These are phyloP conservation scores for Cryomyces minteri DNA, from an alignment of 495 filamentous ascomycete genomes.

Conservation along the genomic window DNA sequence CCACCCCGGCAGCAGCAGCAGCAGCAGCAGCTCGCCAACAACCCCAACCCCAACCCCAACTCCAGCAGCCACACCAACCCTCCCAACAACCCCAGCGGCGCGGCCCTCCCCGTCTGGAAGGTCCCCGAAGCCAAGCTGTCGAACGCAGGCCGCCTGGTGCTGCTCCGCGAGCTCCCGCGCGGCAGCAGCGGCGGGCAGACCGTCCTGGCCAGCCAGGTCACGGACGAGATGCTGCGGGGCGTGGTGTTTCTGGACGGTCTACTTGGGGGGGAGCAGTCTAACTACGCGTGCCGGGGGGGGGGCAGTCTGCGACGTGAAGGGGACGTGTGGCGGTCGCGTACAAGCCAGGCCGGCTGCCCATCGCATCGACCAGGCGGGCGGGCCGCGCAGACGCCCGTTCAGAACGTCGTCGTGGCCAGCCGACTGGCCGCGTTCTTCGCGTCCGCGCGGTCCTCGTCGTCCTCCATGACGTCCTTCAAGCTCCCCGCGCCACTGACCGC, in stretches of 20 bases:
- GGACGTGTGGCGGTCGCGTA: no score
- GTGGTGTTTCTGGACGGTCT: no score
- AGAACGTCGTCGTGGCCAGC: conserved; percentile 88
- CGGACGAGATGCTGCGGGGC: conserved; percentile 42
- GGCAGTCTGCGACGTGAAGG: no score
- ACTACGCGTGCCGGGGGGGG: no score
- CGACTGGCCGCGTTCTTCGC: conserved; percentile 87
- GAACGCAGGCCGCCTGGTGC: conserved; percentile 46
- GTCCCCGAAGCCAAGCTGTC: conserved; percentile 44
- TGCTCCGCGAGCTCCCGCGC: conserved; percentile 29
- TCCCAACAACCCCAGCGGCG: not conserved
- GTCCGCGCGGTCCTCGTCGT: conserved; percentile 87
- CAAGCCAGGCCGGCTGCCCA: no score
- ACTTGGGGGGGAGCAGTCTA: no score
- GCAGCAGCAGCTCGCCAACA: not conserved
- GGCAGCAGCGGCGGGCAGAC: conserved; percentile 24
- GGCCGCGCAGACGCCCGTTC: not conserved
- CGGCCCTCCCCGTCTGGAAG: conserved; percentile 30
- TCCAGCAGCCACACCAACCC: not conserved
- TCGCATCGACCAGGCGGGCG: no score
- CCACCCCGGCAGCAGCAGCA: no score
- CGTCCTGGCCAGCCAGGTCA: conserved; percentile 40
- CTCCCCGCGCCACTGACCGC: conserved; percentile 37
- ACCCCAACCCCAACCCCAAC: not conserved
- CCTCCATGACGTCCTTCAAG: conserved; percentile 55